Evolutionary conservation across 2,329 filamentous ascomycete species (phyloP), one percentile per base, ranked within the genome.

Genomic region (Exophiala lecanii-corni): DNA sequence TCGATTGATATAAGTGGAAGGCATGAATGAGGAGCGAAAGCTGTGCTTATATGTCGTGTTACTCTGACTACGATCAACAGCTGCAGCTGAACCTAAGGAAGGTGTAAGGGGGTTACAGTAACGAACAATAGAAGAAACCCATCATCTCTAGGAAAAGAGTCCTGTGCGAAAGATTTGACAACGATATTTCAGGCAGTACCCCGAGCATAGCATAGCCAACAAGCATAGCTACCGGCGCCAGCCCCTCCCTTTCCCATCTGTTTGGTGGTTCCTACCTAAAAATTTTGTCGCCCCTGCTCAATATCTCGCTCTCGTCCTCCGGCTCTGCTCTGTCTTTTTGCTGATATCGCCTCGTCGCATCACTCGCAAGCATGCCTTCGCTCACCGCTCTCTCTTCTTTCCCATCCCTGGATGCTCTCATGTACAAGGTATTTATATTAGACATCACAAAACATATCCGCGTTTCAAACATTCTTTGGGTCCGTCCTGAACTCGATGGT

Each of bases 1-100:
- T 28, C 25, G 25, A 28, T 28, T 28, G 25, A 28, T 28, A 28
- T 28, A 28, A 28, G 25, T 28, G 25, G 25, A 28, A 28, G 25
- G 25, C 25, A 28, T 28, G 25, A 28, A 28, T 28, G 25, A 28
- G 25, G 25, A 28, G 25, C 25, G 25, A 28, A 28, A 28, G 25
- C 25, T n/a, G 25, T 28, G 25, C 25, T 9, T 28, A 28, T 28
- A 28, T 28, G 25, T 28, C 25, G 25, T 28, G 25, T 28, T n/a
- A 28, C 25, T 28, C 9, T 28, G 25, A 28, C 25, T n/a, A 28
- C 25, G 25, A 28, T 28, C 25, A 28, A 28, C 25, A 28, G 25
- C 25, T 28, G 25, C 25, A 28, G 25, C 25, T 28, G 25, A 28
- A 28, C 25, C 25, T 28, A n/a, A 28, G 25, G 25, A 28, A 28